These are phyloP conservation scores for Coniochaeta ligniaria DNA, from an alignment of 2,329 filamentous ascomycete species.

Conservation along the genomic window DNA sequence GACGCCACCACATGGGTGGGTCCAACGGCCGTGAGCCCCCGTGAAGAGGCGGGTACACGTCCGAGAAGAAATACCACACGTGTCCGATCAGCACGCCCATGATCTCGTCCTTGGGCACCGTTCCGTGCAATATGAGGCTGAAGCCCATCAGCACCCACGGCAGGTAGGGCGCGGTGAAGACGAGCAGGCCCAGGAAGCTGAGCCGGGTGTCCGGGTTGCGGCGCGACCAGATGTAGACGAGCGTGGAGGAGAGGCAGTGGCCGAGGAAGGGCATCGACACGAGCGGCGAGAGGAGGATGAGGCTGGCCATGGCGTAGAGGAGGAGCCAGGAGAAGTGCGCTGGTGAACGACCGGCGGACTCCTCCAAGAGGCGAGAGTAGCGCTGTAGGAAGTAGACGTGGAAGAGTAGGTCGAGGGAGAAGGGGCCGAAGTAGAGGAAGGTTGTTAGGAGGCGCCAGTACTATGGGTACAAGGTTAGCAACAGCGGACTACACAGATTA, in stretches of 20 bases:
- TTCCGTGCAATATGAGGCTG: constrained; percentile 83
- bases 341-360: constrained; percentile 83
- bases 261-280: constrained; percentile 91
- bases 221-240: constrained; percentile 97
- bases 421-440: constrained; percentile 94
- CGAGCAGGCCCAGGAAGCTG: constrained; percentile 80
- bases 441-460: constrained; percentile 96
- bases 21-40: constrained; percentile 79
- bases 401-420: constrained; percentile 90
- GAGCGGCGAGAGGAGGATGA: constrained; percentile 77
- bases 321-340: constrained; percentile 95
- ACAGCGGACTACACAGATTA: background rate
- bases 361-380: constrained; percentile 90
- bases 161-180: constrained; percentile 89
- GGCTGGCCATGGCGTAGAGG: constrained; percentile 71
- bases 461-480: constrained; percentile 35
- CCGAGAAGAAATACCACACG: constrained; percentile 96
- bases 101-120: constrained; percentile 89
- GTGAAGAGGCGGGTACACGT: constrained; percentile 90
- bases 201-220: constrained; percentile 88
- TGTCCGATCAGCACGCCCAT: constrained; percentile 93
- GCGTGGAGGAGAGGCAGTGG: constrained; percentile 82
- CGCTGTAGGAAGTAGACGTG: constrained; percentile 98
- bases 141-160: constrained; percentile 95
- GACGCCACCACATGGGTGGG: constrained; percentile 83